Evolutionary conservation across 441 rosid species (phyloP).

Genomic region (Syzygium syzygioides): DNA sequence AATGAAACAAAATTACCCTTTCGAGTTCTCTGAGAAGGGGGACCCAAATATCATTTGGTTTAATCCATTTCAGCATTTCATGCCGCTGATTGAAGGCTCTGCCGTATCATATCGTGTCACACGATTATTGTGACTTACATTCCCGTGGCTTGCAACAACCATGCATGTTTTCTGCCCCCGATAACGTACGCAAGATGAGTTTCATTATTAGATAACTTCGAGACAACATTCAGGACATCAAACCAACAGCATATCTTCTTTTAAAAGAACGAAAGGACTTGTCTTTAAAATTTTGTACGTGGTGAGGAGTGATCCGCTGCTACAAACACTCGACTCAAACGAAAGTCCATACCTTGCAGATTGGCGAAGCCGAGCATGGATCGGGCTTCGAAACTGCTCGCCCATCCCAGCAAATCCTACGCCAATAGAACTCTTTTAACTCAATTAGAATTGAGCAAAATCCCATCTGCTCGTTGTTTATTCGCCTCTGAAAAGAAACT

Average conservation of each 20-base stretch:
- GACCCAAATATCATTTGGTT: background rate
- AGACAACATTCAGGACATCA: background rate
- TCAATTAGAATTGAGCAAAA: background rate
- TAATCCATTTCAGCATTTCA: background rate
- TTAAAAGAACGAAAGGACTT: background rate
- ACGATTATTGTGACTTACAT: background rate
- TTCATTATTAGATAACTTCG: background rate
- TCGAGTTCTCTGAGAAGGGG: background rate
- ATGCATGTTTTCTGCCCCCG: background rate
- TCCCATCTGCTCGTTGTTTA: background rate
- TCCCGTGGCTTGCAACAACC: background rate
- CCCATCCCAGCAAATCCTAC: background rate
- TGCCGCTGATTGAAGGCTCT: background rate
- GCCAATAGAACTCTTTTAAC: background rate
- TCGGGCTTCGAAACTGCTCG: background rate
- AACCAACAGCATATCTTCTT: background rate
- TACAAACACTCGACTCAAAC: background rate
- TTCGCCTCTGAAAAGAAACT: background rate
- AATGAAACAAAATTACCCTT: background rate
- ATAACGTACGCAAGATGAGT: background rate
- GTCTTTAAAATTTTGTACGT: background rate
- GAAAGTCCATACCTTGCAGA: background rate
- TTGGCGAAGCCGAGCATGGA: background rate
- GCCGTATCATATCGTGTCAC: background rate
- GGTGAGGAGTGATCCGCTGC: background rate